phyloP scores from a whole-genome alignment of 2,329 filamentous ascomycete genomes.

The Aspergillus sp. region DNA sequence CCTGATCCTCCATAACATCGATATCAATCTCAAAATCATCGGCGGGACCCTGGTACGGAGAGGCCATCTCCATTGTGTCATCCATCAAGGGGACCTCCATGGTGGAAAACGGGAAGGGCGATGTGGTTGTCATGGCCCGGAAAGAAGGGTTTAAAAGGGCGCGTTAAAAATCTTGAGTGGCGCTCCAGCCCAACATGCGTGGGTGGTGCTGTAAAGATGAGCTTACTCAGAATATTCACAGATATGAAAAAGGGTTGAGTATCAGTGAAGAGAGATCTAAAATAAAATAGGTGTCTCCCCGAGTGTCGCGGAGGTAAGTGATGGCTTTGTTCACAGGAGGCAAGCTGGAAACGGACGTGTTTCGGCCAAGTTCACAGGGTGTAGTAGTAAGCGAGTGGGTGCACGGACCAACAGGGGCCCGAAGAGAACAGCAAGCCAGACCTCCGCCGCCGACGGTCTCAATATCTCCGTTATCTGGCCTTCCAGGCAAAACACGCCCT shows the following conservation, averaged over 20 bases:
- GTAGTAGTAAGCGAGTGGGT: slow-evolving; percentile 40
- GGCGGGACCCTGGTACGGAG: slow-evolving; percentile 41
- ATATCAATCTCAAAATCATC: slow-evolving; percentile 62
- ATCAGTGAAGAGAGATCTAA: background rate
- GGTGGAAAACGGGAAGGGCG: slow-evolving; percentile 28
- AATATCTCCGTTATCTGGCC: slow-evolving; percentile 16
- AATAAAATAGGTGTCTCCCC: slow-evolving; percentile 1
- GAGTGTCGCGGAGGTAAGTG: background rate
- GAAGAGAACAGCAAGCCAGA: slow-evolving; percentile 42
- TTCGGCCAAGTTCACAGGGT: slow-evolving; percentile 7
- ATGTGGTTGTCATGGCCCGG: slow-evolving; percentile 35
- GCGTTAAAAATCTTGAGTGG: slow-evolving; percentile 22
- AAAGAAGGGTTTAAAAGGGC: slow-evolving; percentile 12
- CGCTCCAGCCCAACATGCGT: slow-evolving; percentile 15
- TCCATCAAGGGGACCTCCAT: slow-evolving; percentile 42
- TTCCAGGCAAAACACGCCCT: slow-evolving; percentile 12
- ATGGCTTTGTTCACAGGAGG: slow-evolving; percentile 1
- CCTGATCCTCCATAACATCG: slow-evolving; percentile 57
- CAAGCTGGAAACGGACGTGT: slow-evolving; percentile 19
- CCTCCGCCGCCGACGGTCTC: slow-evolving; percentile 23
- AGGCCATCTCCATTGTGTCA: slow-evolving; percentile 47
- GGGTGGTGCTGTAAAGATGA: background rate
- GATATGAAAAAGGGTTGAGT: background rate
- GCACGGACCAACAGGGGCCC: slow-evolving; percentile 34
- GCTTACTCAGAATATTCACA: background rate